phyloP scores from a whole-genome alignment of 345 rosid species.

The Rubroshorea leprosula region DNA sequence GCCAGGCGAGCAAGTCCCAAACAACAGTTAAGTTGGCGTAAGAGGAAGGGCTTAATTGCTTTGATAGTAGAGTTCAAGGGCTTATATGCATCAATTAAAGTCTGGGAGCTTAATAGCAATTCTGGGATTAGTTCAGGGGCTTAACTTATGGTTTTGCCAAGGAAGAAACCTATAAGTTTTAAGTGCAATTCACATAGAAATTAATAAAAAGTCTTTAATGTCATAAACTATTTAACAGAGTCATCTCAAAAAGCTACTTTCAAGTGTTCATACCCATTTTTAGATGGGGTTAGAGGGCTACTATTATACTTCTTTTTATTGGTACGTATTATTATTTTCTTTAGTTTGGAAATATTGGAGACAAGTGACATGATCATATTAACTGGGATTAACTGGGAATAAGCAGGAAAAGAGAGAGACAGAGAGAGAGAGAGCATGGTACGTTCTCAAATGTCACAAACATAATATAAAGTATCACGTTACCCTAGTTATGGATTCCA shows the following conservation, averaged over 20 bases:
- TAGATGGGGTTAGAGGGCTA: neutral
- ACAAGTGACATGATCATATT: too few relatives aligned
- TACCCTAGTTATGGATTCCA: neutral
- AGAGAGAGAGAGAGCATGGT: constrained; percentile 1
- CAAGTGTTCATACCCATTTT: constrained; percentile 7
- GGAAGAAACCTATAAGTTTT: constrained; percentile 1
- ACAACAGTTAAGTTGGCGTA: too few relatives aligned
- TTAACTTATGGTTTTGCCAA: too few relatives aligned
- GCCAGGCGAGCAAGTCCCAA: too few relatives aligned
- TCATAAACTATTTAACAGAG: neutral
- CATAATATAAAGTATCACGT: neutral
- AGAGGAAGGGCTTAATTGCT: too few relatives aligned
- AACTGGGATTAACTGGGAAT: too few relatives aligned
- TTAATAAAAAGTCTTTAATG: neutral
- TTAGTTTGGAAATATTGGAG: neutral
- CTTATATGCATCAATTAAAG: too few relatives aligned
- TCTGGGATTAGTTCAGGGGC: too few relatives aligned
- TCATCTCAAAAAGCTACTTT: constrained; percentile 8
- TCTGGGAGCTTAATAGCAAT: too few relatives aligned
- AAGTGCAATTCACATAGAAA: constrained; percentile 10
- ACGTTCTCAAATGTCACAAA: neutral
- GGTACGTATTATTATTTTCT: too few relatives aligned
- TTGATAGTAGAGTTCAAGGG: too few relatives aligned
- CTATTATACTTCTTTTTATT: too few relatives aligned
- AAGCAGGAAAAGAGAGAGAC: neutral